Evolutionary conservation across 2,329 filamentous ascomycete species (phyloP).

Genomic region (Stachybotrys chlorohalonatus): DNA sequence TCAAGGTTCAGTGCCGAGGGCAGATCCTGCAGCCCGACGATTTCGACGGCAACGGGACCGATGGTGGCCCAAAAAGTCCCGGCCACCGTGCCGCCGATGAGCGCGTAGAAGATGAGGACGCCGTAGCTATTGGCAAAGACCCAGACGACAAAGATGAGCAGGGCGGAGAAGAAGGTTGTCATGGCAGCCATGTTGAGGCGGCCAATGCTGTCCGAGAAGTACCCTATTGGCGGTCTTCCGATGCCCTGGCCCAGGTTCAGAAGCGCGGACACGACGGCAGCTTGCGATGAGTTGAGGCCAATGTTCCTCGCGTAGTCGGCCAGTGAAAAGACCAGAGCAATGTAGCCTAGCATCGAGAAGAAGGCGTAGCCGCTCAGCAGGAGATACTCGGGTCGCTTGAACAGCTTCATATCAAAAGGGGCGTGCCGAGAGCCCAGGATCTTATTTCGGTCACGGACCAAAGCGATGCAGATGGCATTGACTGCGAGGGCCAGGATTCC

Average conservation of each 20-base stretch:
- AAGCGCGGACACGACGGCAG: slow-evolving; percentile 54
- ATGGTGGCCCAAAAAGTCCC: slow-evolving; percentile 59
- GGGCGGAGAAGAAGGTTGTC: slow-evolving; percentile 49
- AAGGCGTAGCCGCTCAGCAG: slow-evolving; percentile 54
- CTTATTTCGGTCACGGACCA: slow-evolving; percentile 59
- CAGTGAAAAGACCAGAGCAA: slow-evolving; percentile 60
- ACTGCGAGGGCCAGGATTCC: slow-evolving; percentile 49
- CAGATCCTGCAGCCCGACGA: slow-evolving; percentile 56
- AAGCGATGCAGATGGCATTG: slow-evolving; percentile 46
- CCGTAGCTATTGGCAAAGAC: slow-evolving; percentile 49
- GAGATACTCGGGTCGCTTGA: slow-evolving; percentile 48
- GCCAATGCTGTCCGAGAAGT: slow-evolving; percentile 55
- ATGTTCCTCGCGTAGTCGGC: slow-evolving; percentile 58
- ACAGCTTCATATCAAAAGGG: slow-evolving; percentile 50
- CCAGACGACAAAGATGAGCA: slow-evolving; percentile 60
- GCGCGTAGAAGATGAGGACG: slow-evolving; percentile 55
- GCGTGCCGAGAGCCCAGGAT: slow-evolving; percentile 50
- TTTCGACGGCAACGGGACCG: slow-evolving; percentile 56
- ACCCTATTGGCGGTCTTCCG: slow-evolving; percentile 57
- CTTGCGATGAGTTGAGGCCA: slow-evolving; percentile 53
- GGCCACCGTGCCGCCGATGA: slow-evolving; percentile 57
- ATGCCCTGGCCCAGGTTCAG: slow-evolving; percentile 53
- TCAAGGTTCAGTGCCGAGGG: slow-evolving; percentile 55
- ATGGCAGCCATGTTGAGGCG: slow-evolving; percentile 57
- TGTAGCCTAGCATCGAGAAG: slow-evolving; percentile 55